Evolutionary conservation across 2,329 filamentous ascomycete genomes (phyloP).

Genomic region (Aureobasidium zeae): DNA sequence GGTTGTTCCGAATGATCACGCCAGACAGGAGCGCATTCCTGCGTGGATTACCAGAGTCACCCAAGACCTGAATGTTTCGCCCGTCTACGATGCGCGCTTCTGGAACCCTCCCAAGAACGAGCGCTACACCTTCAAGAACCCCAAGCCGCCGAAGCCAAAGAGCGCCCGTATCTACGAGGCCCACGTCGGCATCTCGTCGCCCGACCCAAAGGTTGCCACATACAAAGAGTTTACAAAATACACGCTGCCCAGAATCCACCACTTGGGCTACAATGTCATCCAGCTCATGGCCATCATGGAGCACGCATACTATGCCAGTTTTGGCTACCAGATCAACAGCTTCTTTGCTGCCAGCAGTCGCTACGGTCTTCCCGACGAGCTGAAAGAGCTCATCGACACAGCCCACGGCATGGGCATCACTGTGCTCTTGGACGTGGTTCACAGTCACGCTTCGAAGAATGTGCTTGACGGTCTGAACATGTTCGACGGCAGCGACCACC

Average conservation of each 20-base stretch:
- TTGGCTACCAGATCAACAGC: constrained; percentile 97
- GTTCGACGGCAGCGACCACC: constrained; percentile 90
- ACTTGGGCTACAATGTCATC: constrained; percentile 91
- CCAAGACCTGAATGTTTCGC: constrained; percentile 81
- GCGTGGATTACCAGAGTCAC: constrained; percentile 98
- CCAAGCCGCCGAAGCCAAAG: constrained; percentile 68
- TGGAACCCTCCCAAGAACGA: constrained; percentile 82
- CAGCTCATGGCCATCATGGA: constrained; percentile 99
- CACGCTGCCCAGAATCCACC: constrained; percentile 83
- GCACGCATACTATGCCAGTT: constrained; percentile 98
- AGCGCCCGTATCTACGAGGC: constrained; percentile 95
- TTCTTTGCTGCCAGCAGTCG: constrained; percentile 97
- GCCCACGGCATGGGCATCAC: constrained; percentile 85
- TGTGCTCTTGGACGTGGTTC: constrained; percentile 88
- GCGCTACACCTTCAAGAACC: constrained; percentile 75
- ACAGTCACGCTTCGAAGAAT: constrained; percentile 97
- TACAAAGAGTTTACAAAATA: constrained; percentile 96
- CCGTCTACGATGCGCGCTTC: constrained; percentile 88
- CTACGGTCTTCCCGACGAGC: constrained; percentile 84
- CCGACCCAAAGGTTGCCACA: constrained; percentile 77
- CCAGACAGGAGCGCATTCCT: constrained; percentile 73
- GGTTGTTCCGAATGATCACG: constrained; percentile 65
- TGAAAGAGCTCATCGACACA: constrained; percentile 94
- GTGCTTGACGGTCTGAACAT: constrained; percentile 89
- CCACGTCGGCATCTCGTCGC: constrained; percentile 95